Base-by-base conservation (phyloP, 306 rosid species). In the Hylodesmum podocarpum region DNA sequence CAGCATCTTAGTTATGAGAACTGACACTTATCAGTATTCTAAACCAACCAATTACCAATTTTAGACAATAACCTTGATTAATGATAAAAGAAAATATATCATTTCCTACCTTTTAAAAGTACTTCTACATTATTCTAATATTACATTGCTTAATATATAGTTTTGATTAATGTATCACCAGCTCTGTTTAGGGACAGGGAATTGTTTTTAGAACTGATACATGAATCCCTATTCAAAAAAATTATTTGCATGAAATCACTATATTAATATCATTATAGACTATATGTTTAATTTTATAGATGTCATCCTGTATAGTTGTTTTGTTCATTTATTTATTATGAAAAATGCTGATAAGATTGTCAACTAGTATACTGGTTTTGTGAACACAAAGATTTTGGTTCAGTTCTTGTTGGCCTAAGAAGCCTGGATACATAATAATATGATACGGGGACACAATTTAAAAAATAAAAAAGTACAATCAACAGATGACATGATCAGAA, bases 11-110 rank as follows among this genome's bases (percentile, higher is more conserved):
- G 29, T 39, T 51, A 25, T 6, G 46, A 33, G 27, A 62, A 31
- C 67, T n/a, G 50, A 47, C 54, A 69, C 24, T 28, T 29, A 75
- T 68, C 14, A 12, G 41, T 46, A 66, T 61, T 57, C 55, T 57
- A 73, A 15, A 40, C 55, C 36, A 69, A 40, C 37, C 21, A 50
- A 18, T 49, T 40, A 12, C 33, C 12, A 47, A 28, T 33, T 31
- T 54, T 27, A 46, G 6, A 29, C 10, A 59, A 12, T 21, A 31
- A 34, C 29, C 58, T 80, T 55, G 47, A 59, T 58, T 70, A 43
- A 41, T 53, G 49, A 53, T 46, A 15, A 74, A 73, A 16, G 31
- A 21, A 49, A 15, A 44, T 21, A 33, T 8, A 61, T 18, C 24
- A 49, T 36, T 71, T 49, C 64, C 28, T 12, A 25, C 36, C 34